Conservation (phyloP, 345 rosid genomes). For the Anacardium occidentale region DNA sequence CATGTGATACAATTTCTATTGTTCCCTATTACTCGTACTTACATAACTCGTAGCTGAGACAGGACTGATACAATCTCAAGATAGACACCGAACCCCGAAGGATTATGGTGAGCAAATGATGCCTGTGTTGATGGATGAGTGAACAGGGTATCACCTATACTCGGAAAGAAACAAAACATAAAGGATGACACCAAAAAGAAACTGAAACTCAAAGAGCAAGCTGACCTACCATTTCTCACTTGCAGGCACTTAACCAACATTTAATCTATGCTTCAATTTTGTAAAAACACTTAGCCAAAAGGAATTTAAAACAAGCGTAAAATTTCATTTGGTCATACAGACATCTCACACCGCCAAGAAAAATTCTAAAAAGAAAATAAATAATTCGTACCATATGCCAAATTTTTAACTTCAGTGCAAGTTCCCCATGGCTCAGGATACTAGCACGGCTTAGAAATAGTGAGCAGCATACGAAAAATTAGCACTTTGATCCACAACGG, state of each 20-base stretch:
- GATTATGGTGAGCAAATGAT: slow-evolving; percentile 58
- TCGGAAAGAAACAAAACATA: neutral
- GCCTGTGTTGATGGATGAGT: slow-evolving; percentile 77
- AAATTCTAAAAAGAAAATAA: neutral
- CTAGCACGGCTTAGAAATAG: neutral
- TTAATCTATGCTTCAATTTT: neutral
- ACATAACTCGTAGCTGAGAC: slow-evolving; percentile 88
- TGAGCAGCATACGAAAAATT: neutral
- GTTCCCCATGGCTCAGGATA: neutral
- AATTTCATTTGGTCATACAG: too few relatives aligned
- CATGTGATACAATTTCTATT: too few relatives aligned
- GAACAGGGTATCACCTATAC: slow-evolving; percentile 57
- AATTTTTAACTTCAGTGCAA: neutral
- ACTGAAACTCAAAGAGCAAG: neutral
- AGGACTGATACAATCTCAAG: slow-evolving; percentile 91
- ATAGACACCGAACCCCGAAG: slow-evolving; percentile 87
- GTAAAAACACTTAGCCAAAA: neutral
- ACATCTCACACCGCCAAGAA: too few relatives aligned
- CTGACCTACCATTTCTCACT: neutral
- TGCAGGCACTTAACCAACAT: neutral
- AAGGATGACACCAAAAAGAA: neutral
- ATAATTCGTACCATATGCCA: neutral
- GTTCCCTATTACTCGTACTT: slow-evolving; percentile 47
- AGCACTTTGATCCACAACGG: neutral
- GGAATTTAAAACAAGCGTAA: too few relatives aligned